A percentile compares a stretch with the other conserved stretches of the same genome.
phyloP scores from a whole-genome alignment of 164 flowering plant species.

The Vitis labrusca region DNA sequence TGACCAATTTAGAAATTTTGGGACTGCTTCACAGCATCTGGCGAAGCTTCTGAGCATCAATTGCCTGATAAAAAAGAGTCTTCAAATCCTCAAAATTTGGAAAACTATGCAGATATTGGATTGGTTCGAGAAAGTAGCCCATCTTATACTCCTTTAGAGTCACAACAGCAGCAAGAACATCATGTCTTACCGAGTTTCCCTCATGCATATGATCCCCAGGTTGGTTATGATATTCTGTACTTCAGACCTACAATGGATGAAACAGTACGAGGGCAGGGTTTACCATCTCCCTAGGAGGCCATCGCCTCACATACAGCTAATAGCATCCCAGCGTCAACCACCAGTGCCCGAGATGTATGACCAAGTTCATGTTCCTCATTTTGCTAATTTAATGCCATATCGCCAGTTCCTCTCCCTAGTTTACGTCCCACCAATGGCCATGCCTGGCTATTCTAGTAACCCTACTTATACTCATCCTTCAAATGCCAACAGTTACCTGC shows the following conservation, averaged over 20 bases:
- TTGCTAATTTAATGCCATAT: constrained; percentile 77
- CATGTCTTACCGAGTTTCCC: constrained; percentile 54
- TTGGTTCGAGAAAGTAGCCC: constrained; percentile 53
- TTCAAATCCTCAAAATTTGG: constrained; percentile 50
- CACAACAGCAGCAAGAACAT: constrained; percentile 61
- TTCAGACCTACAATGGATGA: constrained; percentile 75
- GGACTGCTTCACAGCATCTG: constrained; percentile 61
- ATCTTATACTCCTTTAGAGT: constrained; percentile 43
- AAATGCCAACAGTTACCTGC: constrained; percentile 69
- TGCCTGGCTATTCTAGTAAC: constrained; percentile 80
- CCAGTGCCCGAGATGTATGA: constrained; percentile 79
- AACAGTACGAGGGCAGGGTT: constrained; percentile 52
- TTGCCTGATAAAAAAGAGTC: constrained; percentile 51
- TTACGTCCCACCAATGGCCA: constrained; percentile 90
- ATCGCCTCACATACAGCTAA: constrained; percentile 54
- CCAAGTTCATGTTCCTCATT: constrained; percentile 84
- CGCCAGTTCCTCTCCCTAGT: constrained; percentile 82
- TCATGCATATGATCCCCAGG: constrained; percentile 79
- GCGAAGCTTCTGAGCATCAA: constrained; percentile 45
- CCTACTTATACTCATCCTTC: constrained; percentile 83
- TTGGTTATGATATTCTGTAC: constrained; percentile 70
- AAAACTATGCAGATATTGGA: constrained; percentile 64
- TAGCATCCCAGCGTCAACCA: constrained; percentile 49
- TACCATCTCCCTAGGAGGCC: constrained; percentile 75
- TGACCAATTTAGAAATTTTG: constrained; percentile 48